Percentiles rank a stretch among this genome's conserved stretches.
Conservation (phyloP, 2,329 filamentous ascomycete species). For the Colletotrichum magnum region DNA sequence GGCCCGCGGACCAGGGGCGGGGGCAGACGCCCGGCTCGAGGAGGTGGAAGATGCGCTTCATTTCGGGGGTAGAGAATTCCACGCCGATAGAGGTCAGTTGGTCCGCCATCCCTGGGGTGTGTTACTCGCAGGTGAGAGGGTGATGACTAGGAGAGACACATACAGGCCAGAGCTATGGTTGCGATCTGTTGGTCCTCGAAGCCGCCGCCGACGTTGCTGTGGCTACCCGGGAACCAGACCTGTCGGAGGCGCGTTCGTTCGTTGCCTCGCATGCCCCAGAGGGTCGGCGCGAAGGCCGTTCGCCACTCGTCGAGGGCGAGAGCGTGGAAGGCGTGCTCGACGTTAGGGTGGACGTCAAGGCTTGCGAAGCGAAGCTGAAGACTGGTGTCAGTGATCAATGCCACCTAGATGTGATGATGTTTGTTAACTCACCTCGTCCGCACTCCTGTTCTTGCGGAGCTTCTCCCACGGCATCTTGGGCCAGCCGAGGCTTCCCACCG, state of each 20-base stretch:
- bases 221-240: constrained; percentile 70
- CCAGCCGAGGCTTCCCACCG: constrained; percentile 60
- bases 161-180: constrained; percentile 44
- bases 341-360: constrained; percentile 43
- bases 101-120: constrained; percentile 43
- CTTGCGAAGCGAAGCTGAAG: constrained; percentile 41
- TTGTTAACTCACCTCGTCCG: constrained; percentile 20
- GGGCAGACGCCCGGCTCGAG: constrained; percentile 30
- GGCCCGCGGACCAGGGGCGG: constrained; percentile 42
- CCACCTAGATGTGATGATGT: too few species aligned
- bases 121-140: too few species aligned
- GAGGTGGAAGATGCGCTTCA: constrained; percentile 42
- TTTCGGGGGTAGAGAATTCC: constrained; percentile 43
- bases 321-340: constrained; percentile 69
- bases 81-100: constrained; percentile 44
- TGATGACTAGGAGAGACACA: background rate
- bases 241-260: constrained; percentile 42
- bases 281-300: constrained; percentile 46
- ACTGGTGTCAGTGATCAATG: background rate
- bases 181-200: constrained; percentile 54
- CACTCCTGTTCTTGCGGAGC: constrained; percentile 23
- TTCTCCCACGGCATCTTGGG: constrained; percentile 39
- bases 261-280: constrained; percentile 46
- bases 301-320: constrained; percentile 68
- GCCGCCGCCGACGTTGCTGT: constrained; percentile 73